Percentiles rank a stretch among this genome's conserved stretches.
phyloP scores from a whole-genome alignment of 1,284 basidiomycete species.

The Irpex lacteus region DNA sequence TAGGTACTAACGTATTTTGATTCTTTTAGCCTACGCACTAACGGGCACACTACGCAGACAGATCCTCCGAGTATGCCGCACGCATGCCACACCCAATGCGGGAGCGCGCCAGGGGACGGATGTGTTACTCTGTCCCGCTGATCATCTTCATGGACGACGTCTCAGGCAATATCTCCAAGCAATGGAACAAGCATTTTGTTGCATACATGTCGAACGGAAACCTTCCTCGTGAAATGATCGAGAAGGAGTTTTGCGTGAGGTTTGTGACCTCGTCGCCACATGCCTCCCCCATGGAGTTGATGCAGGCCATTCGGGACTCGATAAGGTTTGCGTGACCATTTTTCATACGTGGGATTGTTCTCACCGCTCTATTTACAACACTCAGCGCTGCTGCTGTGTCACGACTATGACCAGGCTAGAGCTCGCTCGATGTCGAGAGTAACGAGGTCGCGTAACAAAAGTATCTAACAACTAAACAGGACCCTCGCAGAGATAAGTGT shows the following conservation, averaged over 20 bases:
- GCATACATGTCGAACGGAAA: conserved; percentile 27
- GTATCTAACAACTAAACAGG: no score
- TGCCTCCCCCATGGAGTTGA: conserved; percentile 26
- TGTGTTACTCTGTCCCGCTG: conserved; percentile 23
- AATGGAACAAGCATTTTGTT: conserved; percentile 30
- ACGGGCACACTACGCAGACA: neutral
- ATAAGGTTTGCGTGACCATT: conserved; percentile 20
- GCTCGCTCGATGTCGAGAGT: no score
- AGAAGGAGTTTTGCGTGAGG: conserved; percentile 26
- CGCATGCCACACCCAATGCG: conserved; percentile 23
- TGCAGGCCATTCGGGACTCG: conserved; percentile 23
- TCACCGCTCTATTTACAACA: no score
- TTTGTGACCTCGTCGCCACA: conserved; percentile 30
- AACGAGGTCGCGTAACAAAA: no score
- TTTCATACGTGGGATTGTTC: no score
- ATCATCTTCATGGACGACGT: conserved; percentile 32
- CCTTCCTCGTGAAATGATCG: conserved; percentile 22
- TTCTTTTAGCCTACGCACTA: neutral
- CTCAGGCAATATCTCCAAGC: conserved; percentile 30
- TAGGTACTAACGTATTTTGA: neutral
- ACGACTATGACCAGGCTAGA: no score
- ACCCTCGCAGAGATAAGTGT: no score
- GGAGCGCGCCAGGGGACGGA: conserved; percentile 15
- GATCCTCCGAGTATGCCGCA: conserved; percentile 10
- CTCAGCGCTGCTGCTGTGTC: no score